These are phyloP conservation scores for Amanita exitialis DNA, from an alignment of 768 basidiomycete species.

Conservation along the genomic window DNA sequence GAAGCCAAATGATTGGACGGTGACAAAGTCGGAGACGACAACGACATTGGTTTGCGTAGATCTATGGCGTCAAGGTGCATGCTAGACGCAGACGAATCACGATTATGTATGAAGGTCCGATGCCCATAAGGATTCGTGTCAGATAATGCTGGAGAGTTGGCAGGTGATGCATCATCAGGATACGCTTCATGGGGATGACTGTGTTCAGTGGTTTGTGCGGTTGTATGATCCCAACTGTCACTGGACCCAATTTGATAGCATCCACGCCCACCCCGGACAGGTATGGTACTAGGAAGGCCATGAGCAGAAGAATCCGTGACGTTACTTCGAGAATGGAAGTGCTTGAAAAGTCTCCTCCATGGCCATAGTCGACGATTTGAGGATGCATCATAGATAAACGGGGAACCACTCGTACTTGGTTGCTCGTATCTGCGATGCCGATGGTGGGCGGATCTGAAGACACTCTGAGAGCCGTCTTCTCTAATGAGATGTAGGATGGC, in stretches of 20 bases:
- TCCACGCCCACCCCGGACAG: slow-evolving; percentile 22
- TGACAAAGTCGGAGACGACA: slow-evolving; percentile 8
- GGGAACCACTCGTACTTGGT: neutral
- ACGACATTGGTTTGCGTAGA: slow-evolving; percentile 8
- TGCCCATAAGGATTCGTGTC: slow-evolving; percentile 2
- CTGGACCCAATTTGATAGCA: slow-evolving; percentile 42
- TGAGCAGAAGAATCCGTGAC: neutral
- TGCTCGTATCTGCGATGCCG: slow-evolving; percentile 1
- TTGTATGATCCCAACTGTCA: slow-evolving; percentile 34
- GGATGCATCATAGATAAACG: neutral
- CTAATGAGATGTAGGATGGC: slow-evolving; percentile 1
- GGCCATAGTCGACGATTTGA: neutral
- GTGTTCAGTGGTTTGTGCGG: neutral
- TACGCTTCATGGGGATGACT: neutral
- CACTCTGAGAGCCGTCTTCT: neutral
- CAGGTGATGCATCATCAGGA: slow-evolving; percentile 3
- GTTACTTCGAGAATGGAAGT: neutral
- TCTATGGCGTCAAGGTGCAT: slow-evolving; percentile 18
- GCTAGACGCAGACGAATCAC: slow-evolving; percentile 14
- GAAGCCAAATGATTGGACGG: slow-evolving; percentile 17
- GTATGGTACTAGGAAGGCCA: neutral
- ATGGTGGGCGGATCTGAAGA: neutral
- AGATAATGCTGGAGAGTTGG: slow-evolving; percentile 3
- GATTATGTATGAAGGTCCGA: slow-evolving; percentile 8
- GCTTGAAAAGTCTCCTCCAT: neutral